These are phyloP conservation scores for Alternaria ventricosa DNA, from an alignment of 2,329 filamentous ascomycete species.

Conservation along the genomic window DNA sequence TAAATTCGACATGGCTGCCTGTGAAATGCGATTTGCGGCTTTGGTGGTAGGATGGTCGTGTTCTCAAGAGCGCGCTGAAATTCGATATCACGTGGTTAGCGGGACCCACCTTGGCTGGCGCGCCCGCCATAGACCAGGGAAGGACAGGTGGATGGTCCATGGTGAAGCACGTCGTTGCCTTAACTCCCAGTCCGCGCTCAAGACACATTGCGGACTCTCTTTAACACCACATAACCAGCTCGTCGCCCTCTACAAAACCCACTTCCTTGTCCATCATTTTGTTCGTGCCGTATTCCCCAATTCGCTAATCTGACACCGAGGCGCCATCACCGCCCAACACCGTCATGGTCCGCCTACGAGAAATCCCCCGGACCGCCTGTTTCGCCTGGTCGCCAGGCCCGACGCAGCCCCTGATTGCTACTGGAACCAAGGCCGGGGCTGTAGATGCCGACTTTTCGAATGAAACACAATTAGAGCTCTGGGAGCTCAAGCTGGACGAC, in stretches of 20 bases:
- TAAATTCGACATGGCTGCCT: slow-evolving; percentile 61
- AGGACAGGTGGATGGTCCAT: slow-evolving; percentile 47
- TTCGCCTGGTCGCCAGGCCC: slow-evolving; percentile 94
- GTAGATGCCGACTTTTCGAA: slow-evolving; percentile 98
- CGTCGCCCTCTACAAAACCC: slow-evolving; percentile 15
- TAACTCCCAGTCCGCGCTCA: slow-evolving; percentile 19
- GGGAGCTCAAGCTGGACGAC: slow-evolving; percentile 87
- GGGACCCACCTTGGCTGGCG: slow-evolving; percentile 15
- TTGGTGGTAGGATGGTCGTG: background rate
- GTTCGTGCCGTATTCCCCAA: slow-evolving; percentile 24
- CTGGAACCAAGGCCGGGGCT: slow-evolving; percentile 91
- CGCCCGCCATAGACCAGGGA: slow-evolving; percentile 31
- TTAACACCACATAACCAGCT: slow-evolving; percentile 23
- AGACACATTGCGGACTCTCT: slow-evolving; percentile 28
- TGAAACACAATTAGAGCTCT: slow-evolving; percentile 94
- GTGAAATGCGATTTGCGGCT: slow-evolving; percentile 3
- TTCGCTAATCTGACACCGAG: slow-evolving; percentile 34
- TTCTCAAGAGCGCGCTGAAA: slow-evolving; percentile 16
- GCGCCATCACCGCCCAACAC: slow-evolving; percentile 44
- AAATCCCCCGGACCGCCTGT: slow-evolving; percentile 94
- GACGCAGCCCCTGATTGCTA: slow-evolving; percentile 81
- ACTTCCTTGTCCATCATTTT: slow-evolving; percentile 20
- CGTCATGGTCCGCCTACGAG: slow-evolving; percentile 90
- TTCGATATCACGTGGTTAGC: slow-evolving; percentile 35
- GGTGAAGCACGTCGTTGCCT: slow-evolving; percentile 36